A percentile compares a stretch with the other conserved stretches of the same genome.
Evolutionary conservation across 345 rosid species (phyloP).

Genomic region (Gossypium rotundifolium): DNA sequence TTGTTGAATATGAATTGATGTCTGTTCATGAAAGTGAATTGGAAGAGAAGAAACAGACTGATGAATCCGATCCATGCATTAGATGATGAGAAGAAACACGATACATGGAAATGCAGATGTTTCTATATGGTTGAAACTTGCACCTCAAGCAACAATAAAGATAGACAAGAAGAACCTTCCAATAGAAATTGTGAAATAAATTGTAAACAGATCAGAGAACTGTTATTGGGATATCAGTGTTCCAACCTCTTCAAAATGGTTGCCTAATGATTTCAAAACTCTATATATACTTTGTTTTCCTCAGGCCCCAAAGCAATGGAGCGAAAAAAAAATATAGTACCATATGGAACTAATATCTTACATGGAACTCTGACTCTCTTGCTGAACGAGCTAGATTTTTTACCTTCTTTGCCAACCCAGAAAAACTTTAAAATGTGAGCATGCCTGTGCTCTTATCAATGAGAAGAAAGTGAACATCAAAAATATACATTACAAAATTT

Average conservation of each 20-base stretch:
- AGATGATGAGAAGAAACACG: neutral
- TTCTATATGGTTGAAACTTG: neutral
- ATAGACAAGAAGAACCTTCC: conserved; percentile 2
- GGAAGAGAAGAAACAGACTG: conserved; percentile 57
- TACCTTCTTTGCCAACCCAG: conserved; percentile 17
- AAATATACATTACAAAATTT: conserved; percentile 26
- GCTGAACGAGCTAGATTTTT: conserved; percentile 12
- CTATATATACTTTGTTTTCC: conserved; percentile 8
- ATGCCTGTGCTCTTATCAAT: conserved; percentile 16
- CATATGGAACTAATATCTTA: conserved; percentile 14
- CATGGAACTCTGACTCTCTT: conserved; percentile 10
- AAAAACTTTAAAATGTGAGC: conserved; percentile 16
- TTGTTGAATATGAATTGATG: conserved; percentile 48
- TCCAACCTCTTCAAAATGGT: conserved; percentile 37
- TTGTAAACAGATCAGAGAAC: conserved; percentile 15
- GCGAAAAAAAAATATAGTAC: conserved; percentile 13
- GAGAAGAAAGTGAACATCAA: conserved; percentile 12
- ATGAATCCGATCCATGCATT: conserved; percentile 9
- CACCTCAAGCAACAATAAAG: conserved; percentile 7
- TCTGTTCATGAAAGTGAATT: conserved; percentile 43
- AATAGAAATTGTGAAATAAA: conserved; percentile 9
- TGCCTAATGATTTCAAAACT: conserved; percentile 22
- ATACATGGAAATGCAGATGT: neutral
- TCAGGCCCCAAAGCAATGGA: conserved; percentile 19
- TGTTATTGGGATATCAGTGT: conserved; percentile 17